A percentile compares a stretch with the other conserved stretches of the same genome.
Evolutionary conservation across 1,284 basidiomycete species (phyloP).

Genomic region (Naganishia cerealis): DNA sequence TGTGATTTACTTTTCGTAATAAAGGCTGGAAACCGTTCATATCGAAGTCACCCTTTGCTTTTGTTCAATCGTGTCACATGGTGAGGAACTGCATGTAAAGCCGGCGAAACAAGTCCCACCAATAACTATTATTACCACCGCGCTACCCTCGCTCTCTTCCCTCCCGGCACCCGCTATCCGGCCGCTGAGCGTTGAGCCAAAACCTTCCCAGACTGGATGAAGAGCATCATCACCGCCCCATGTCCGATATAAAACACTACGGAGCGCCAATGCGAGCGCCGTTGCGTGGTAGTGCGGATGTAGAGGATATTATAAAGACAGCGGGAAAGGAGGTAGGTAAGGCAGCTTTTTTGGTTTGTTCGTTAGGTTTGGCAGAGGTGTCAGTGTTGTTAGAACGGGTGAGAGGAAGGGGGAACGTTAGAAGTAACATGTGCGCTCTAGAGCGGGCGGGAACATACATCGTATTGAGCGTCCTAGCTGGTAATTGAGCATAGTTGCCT

Average conservation of each 20-base stretch:
- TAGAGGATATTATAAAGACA: constrained; percentile 6
- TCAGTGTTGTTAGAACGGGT: background rate
- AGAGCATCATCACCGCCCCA: constrained; percentile 5
- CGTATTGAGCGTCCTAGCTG: constrained; percentile 1
- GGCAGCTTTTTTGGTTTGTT: background rate
- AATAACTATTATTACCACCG: no score
- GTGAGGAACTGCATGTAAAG: no score
- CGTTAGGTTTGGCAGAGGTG: no score
- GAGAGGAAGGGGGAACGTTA: background rate
- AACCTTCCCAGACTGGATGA: constrained; percentile 2
- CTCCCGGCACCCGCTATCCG: no score
- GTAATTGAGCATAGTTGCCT: constrained; percentile 6
- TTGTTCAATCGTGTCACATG: no score
- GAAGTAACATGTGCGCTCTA: no score
- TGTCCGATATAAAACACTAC: constrained; percentile 22
- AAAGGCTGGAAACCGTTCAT: no score
- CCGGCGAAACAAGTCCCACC: no score
- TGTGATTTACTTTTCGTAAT: no score
- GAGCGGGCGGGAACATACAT: background rate
- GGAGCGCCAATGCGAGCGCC: constrained; percentile 2
- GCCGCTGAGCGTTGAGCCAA: background rate
- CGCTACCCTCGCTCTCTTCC: no score
- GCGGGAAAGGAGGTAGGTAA: constrained; percentile 13
- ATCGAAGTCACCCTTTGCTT: no score
- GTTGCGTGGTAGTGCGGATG: constrained; percentile 5